These are phyloP conservation scores for Sporothrix dimorphospora DNA, from an alignment of 2,329 filamentous ascomycete species.

Conservation along the genomic window DNA sequence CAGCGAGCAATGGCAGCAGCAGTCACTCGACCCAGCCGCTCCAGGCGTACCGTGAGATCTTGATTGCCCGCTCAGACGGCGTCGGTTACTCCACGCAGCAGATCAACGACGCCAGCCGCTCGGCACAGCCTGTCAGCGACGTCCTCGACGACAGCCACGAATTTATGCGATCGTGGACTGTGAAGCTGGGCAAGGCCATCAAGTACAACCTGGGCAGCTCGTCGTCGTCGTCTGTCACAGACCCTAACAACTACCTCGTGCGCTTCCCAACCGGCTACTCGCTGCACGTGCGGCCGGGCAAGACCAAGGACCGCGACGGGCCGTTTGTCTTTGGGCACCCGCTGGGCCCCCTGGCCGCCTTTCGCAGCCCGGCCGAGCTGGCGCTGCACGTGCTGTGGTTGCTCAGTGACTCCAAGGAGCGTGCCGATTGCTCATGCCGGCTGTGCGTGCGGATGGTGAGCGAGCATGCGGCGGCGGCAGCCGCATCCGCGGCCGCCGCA, in stretches of 20 bases:
- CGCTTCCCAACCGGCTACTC: conserved; percentile 34
- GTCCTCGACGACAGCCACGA: conserved; percentile 32
- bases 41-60: conserved; percentile 33
- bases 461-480: conserved; percentile 1
- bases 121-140: conserved; percentile 31
- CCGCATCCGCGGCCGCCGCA: not conserved
- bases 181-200: conserved; percentile 36
- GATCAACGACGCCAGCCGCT: conserved; percentile 36
- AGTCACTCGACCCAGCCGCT: not conserved
- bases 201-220: conserved; percentile 35
- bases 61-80: conserved; percentile 34
- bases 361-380: conserved; percentile 58
- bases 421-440: conserved; percentile 55
- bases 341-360: conserved; percentile 38
- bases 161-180: conserved; percentile 33
- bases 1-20: not conserved
- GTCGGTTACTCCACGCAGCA: conserved; percentile 33
- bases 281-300: conserved; percentile 33
- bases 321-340: conserved; percentile 35
- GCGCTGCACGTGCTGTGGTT: conserved; percentile 58
- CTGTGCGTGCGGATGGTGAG: conserved; percentile 46
- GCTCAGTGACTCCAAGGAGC: conserved; percentile 51
- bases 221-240: not conserved
- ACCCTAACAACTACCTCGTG: conserved; percentile 34
- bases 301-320: conserved; percentile 64